Conservation (phyloP, 805 yeast species). For the Priceomyces castillae region DNA sequence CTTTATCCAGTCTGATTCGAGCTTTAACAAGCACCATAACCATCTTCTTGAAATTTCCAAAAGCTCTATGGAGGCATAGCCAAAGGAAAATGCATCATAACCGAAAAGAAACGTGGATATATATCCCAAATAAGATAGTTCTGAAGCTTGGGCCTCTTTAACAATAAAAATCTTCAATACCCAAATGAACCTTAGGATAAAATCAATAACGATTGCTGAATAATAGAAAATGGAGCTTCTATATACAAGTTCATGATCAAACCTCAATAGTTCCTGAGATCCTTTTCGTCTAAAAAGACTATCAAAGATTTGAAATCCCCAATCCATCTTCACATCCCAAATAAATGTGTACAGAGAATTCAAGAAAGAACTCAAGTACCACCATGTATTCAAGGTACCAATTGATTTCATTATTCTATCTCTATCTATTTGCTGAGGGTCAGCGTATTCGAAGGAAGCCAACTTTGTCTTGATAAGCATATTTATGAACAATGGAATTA, state of each 20-base stretch:
- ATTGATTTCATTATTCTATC: conserved; percentile 15
- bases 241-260: conserved; percentile 23
- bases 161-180: conserved; percentile 49
- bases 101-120: conserved; percentile 35
- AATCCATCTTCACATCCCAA: conserved; percentile 91
- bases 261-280: conserved; percentile 13
- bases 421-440: conserved; percentile 11
- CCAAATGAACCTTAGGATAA: conserved; percentile 75
- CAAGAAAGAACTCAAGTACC: conserved; percentile 47
- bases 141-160: conserved; percentile 20
- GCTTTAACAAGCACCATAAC: conserved; percentile 83
- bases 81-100: conserved; percentile 43
- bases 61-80: conserved; percentile 64
- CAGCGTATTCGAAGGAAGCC: conserved; percentile 5
- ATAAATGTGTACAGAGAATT: conserved; percentile 76
- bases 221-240: conserved; percentile 44
- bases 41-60: conserved; percentile 82
- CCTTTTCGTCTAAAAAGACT: conserved; percentile 16
- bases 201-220: conserved; percentile 58
- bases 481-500: conserved; percentile 37
- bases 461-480: conserved; percentile 20
- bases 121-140: conserved; percentile 11
- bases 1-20: conserved; percentile 69
- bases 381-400: conserved; percentile 29
- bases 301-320: conserved; percentile 67